Evolutionary conservation across 345 rosid genomes (phyloP).

Genomic region (Euphorbia pulcherrima): DNA sequence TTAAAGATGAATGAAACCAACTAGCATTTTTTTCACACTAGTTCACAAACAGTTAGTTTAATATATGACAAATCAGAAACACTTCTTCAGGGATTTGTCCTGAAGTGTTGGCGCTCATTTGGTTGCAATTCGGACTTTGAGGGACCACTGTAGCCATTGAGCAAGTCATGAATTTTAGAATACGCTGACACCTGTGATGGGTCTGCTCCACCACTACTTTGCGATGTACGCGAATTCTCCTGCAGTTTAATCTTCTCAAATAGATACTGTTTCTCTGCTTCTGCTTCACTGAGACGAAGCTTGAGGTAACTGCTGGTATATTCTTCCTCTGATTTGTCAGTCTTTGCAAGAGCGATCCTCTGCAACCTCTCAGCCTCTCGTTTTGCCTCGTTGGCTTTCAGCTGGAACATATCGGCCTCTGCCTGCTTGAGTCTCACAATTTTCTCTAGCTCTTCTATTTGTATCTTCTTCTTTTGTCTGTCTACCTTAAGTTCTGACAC

Average conservation of each 20-base stretch:
- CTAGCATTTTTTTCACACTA: slow-evolving; percentile 24
- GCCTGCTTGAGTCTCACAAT: slow-evolving; percentile 92
- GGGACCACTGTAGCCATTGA: slow-evolving; percentile 46
- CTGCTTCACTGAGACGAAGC: slow-evolving; percentile 88
- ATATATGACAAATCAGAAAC: slow-evolving; percentile 2
- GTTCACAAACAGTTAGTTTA: slow-evolving; percentile 10
- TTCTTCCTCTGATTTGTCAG: slow-evolving; percentile 91
- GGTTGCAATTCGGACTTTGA: slow-evolving; percentile 50
- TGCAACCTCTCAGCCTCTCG: slow-evolving; percentile 84
- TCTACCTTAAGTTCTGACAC: slow-evolving; percentile 67
- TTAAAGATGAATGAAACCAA: slow-evolving; percentile 15
- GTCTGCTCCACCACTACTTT: slow-evolving; percentile 54
- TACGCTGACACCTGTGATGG: slow-evolving; percentile 62
- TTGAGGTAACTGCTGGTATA: slow-evolving; percentile 82
- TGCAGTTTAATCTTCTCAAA: slow-evolving; percentile 89
- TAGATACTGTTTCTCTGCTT: slow-evolving; percentile 92
- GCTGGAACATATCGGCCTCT: slow-evolving; percentile 98
- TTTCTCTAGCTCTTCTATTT: slow-evolving; percentile 87
- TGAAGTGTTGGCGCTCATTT: slow-evolving; percentile 51
- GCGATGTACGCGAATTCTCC: slow-evolving; percentile 63
- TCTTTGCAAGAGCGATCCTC: slow-evolving; percentile 81
- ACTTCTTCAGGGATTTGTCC: slow-evolving; percentile 43
- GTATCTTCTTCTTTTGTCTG: slow-evolving; percentile 70
- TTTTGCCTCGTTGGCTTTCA: slow-evolving; percentile 90
- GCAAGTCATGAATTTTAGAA: slow-evolving; percentile 61